These are phyloP conservation scores for Albugo laibachii DNA, from an alignment of 352 stramenopile genomes.

Conservation along the genomic window DNA sequence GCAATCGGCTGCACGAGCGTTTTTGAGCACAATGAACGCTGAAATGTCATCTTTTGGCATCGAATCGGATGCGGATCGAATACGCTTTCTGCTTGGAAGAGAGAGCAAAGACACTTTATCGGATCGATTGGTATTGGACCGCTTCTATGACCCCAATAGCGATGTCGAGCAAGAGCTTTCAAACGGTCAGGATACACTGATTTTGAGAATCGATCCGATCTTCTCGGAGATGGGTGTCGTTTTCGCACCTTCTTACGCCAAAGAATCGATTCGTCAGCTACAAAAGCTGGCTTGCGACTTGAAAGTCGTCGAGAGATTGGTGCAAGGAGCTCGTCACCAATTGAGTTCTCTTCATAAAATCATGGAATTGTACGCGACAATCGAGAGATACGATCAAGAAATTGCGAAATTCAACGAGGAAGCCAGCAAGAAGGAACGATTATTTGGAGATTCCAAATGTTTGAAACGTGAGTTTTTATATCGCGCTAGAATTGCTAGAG, in stretches of 20 bases:
- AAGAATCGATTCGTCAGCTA: constrained; percentile 19
- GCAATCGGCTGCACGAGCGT: constrained; percentile 10
- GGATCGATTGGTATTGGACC: constrained; percentile 22
- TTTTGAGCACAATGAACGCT: constrained; percentile 41
- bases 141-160: constrained; percentile 14
- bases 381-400: constrained; percentile 49
- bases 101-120: constrained; percentile 3
- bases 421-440: constrained; percentile 46
- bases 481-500: constrained; percentile 45
- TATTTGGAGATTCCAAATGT: constrained; percentile 53
- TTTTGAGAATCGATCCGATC: constrained; percentile 38
- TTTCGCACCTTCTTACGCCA: constrained; percentile 24
- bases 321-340: constrained; percentile 30
- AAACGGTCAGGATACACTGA: constrained; percentile 13
- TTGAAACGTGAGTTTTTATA: constrained; percentile 63
- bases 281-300: constrained; percentile 23
- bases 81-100: constrained; percentile 50
- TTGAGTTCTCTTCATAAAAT: constrained; percentile 61
- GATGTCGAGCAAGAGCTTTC: background rate
- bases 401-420: constrained; percentile 50
- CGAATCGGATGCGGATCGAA: constrained; percentile 28
- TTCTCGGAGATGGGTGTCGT: constrained; percentile 17
- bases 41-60: constrained; percentile 57
- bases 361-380: constrained; percentile 25
- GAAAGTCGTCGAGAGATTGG: constrained; percentile 17